phyloP scores from a whole-genome alignment of 2,329 filamentous ascomycete genomes.

The Shiraia bambusicola region DNA sequence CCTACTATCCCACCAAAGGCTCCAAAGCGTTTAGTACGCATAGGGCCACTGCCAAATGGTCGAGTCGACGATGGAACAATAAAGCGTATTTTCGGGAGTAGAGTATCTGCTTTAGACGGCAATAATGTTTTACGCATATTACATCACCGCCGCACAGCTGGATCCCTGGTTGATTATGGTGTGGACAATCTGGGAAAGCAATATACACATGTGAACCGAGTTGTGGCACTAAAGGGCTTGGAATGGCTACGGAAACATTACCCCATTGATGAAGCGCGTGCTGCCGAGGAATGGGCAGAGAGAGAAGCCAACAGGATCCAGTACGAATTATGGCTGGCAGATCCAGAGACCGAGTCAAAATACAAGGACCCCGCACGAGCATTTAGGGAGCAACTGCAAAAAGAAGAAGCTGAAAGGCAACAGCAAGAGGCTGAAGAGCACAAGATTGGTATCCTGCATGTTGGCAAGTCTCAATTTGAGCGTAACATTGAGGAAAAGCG shows the following conservation, averaged over 20 bases:
- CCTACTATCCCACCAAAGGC: slow-evolving; percentile 18
- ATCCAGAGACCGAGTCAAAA: slow-evolving; percentile 42
- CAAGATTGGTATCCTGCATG: slow-evolving; percentile 38
- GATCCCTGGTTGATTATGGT: slow-evolving; percentile 44
- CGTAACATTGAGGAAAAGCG: slow-evolving; percentile 38
- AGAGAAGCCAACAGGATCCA: slow-evolving; percentile 43
- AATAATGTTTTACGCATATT: slow-evolving; percentile 43
- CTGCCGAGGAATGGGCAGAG: slow-evolving; percentile 44
- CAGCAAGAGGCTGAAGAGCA: slow-evolving; percentile 24
- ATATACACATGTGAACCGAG: slow-evolving; percentile 29
- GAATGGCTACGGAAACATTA: slow-evolving; percentile 39
- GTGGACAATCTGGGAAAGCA: slow-evolving; percentile 37
- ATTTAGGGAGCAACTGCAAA: slow-evolving; percentile 37
- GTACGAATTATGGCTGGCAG: slow-evolving; percentile 41
- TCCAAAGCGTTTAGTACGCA: slow-evolving; percentile 34
- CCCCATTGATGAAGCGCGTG: slow-evolving; percentile 45
- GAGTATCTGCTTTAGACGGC: slow-evolving; percentile 30
- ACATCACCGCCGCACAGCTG: slow-evolving; percentile 43
- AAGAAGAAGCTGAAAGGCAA: slow-evolving; percentile 29
- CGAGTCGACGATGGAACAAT: slow-evolving; percentile 28
- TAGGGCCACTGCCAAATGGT: slow-evolving; percentile 35
- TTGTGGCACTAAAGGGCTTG: slow-evolving; percentile 34
- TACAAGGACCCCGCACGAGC: slow-evolving; percentile 41
- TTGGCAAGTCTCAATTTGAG: slow-evolving; percentile 39
- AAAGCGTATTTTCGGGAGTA: slow-evolving; percentile 34